Percentiles rank a stretch among this genome's conserved stretches.
Evolutionary conservation across 208 protist genomes (phyloP).

Genomic region (Leptomonas seymouri): DNA sequence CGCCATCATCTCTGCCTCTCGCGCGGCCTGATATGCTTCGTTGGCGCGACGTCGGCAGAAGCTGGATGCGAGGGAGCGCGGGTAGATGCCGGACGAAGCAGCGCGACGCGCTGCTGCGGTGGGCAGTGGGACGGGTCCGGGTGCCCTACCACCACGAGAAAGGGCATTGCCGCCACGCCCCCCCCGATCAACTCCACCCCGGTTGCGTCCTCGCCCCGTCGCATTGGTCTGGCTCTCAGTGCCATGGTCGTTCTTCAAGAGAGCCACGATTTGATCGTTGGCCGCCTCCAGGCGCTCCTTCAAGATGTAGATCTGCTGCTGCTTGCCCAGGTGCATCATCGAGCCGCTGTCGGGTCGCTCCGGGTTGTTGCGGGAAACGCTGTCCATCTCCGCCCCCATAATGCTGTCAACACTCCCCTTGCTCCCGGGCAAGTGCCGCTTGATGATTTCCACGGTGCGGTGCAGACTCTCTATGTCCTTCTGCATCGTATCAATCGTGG

Average conservation of each 20-base stretch:
- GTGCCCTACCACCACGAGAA: too few relatives aligned
- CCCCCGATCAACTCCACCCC: background rate
- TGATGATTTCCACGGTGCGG: constrained; percentile 43
- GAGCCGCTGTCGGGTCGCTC: constrained; percentile 44
- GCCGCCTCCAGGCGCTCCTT: constrained; percentile 76
- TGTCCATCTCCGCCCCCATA: background rate
- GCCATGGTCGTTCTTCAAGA: constrained; percentile 24
- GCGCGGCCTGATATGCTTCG: constrained; percentile 11
- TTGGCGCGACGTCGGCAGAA: constrained; percentile 8
- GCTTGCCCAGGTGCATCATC: constrained; percentile 65
- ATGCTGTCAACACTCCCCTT: background rate
- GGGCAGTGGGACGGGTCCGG: too few relatives aligned
- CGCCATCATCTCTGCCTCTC: constrained; percentile 35
- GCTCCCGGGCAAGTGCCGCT: constrained; percentile 20
- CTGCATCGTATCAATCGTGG: constrained; percentile 34
- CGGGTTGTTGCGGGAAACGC: background rate
- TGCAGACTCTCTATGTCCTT: constrained; percentile 49
- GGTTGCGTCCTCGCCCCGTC: background rate
- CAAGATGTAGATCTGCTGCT: constrained; percentile 86
- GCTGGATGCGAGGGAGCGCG: background rate
- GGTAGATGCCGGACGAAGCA: background rate
- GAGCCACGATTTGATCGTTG: constrained; percentile 50
- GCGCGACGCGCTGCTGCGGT: too few relatives aligned
- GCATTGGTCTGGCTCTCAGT: background rate
- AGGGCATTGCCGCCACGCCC: too few relatives aligned